phyloP scores from a whole-genome alignment of 768 basidiomycete genomes.

The Dioszegia hungarica region DNA sequence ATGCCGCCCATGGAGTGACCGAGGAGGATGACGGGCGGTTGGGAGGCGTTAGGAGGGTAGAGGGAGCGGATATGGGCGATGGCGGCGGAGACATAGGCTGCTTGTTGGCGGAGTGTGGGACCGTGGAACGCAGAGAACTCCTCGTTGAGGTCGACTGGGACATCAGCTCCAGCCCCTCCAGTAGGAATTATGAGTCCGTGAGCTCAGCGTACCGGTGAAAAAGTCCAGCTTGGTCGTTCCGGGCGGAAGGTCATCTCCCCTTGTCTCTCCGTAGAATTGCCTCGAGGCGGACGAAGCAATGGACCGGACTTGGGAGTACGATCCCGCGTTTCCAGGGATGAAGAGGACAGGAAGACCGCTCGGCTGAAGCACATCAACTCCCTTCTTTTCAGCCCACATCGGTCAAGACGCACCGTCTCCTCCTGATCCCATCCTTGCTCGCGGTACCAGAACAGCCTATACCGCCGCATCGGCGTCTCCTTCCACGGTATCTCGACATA shows the following conservation, averaged over 20 bases:
- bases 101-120: slow-evolving; percentile 76
- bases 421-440: slow-evolving; percentile 73
- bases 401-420: slow-evolving; percentile 9
- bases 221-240: slow-evolving; percentile 61
- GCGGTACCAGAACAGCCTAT: slow-evolving; percentile 84
- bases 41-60: slow-evolving; percentile 52
- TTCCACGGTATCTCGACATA: slow-evolving; percentile 71
- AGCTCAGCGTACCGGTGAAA: slow-evolving; percentile 78
- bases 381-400: no score
- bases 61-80: slow-evolving; percentile 53
- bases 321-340: slow-evolving; percentile 95
- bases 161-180: neutral
- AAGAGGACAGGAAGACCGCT: slow-evolving; percentile 82
- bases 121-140: slow-evolving; percentile 95
- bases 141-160: slow-evolving; percentile 87
- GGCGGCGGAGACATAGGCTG: slow-evolving; percentile 64
- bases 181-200: neutral
- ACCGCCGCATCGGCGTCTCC: slow-evolving; percentile 66
- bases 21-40: slow-evolving; percentile 61
- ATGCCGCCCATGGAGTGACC: slow-evolving; percentile 98
- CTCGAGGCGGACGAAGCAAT: slow-evolving; percentile 86
- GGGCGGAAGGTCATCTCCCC: slow-evolving; percentile 5
- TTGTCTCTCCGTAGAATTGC: slow-evolving; percentile 67
- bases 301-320: slow-evolving; percentile 85
- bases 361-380: slow-evolving; percentile 1